Evolutionary conservation across 768 basidiomycete species (phyloP), one percentile per base, ranked within the genome.

Genomic region (Pulveroboletus sp.): DNA sequence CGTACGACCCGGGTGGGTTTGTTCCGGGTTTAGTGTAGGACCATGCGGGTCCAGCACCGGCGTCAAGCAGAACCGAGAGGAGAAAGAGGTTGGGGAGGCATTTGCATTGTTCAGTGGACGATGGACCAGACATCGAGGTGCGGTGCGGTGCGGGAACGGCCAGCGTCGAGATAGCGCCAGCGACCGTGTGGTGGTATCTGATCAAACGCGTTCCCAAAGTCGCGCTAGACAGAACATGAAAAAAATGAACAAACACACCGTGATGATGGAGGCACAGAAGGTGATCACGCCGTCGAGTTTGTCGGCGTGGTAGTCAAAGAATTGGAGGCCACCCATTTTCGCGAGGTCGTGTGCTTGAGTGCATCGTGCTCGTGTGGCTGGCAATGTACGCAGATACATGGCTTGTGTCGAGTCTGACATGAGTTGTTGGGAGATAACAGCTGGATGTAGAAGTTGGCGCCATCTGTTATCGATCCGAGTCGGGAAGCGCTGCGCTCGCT

Each of bases 61-160:
- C 95, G 59, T 98, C 95, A 29, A 99, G 81, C 13, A 98, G 76
- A 7, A 98, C 95, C 11, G 92, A 93, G 25, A 91, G 87, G 46
- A 84, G 70, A 71, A 94, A 94, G 34, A 97, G 80, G 69, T 98
- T 95, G 64, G 97, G 75, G 29, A 92, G 74, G 2, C 92, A 79
- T 49, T 83, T 81, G 43, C 83, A 78, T 36, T 79, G 76, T 59
- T 94, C 85, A 44, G 73, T 79, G 2, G 61, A 69, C 63, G 0
- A 70, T 52, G 0, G 71, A 67, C 89, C 89, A 91, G 36, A 74
- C 68, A 1, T 65, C 59, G 17, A 89, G 69, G 24, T 90, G 67
- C 13, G 82, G 80, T 33, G 73, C 65, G 40, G 93, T 77, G 37
- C 90, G 85, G 23, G 78, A 70, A 2, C 72, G 63, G 4, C 84